Base-by-base conservation (phyloP, 352 stramenopile species). In the Phytophthora fragariae region DNA sequence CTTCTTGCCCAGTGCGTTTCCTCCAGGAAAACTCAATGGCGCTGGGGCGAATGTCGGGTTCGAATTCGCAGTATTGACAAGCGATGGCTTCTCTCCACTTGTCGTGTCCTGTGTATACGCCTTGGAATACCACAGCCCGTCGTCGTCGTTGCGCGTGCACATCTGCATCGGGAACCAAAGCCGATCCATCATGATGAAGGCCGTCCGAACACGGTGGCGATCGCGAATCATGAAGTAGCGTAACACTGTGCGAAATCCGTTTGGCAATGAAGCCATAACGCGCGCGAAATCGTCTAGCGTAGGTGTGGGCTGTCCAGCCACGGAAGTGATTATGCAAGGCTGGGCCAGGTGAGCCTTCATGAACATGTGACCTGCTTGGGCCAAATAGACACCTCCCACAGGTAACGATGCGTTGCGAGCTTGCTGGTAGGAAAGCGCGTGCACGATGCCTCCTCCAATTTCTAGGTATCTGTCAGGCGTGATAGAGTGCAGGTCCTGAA, bases 291-390 rank as follows among this genome's bases (percentile, higher is more conserved):
- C 88, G 41, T 94, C 91, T 31, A 98, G 60, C 14, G 87, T 93
- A 41, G 89, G 83, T 15, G 93, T 98, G 14, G 86, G 72, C 41
- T 93, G 85, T 29, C 86, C 87, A 37, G 92, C 90, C 12, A 98
- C 79, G 0, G 87, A 84, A 12, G 88, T 92, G 75, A 98, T 96
- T 58, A 98, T 97, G 67, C 89, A 91, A 21, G 91, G 86, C 66
- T 94, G 89, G 6, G 85, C 86, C 27, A 98, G 62, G 39, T 95
- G 86, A 6, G 90, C 92, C 59, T 94, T 93, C 73, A 96, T 91
- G 57, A 98, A 91, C 92, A 98, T 98, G 79, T 97, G 93, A 1
- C 92, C 93, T 5, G 91, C 83, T 62, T 96, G 88, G 2, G 92
- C 91, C 65, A 97, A 67, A 77, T 96, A 97, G 15, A 97, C 90